Base-by-base conservation (phyloP, 2,329 filamentous ascomycete genomes). In the Aspergillus latus region DNA sequence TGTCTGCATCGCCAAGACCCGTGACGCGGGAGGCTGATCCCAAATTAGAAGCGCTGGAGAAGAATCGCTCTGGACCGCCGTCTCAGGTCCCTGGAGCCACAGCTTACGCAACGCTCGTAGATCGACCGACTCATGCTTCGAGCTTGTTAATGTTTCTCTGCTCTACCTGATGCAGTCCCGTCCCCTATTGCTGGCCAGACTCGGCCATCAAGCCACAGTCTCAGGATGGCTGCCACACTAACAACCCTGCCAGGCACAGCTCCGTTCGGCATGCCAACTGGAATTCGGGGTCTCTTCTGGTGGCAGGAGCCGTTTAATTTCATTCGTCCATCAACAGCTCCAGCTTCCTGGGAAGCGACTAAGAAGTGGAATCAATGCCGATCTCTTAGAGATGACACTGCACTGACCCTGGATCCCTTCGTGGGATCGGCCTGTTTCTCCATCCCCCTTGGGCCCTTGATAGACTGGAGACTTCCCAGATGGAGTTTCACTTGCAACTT, bases 41-140 rank as follows among this genome's bases (percentile, higher is more conserved):
- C 48, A 59, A 64, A 64, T 64, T 37, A 64, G 61, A 43, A 62
- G 32, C 42, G 29, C 26, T 47, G 44, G 44, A 47, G 30, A 30
- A 29, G 15, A 30, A 10, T 47, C 47, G 47, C 47, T 49, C 47
- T 47, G 44, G 44, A 34, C 44, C 44, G 44, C 44, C 9, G 36
- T 51, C 53, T 53, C 29, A 55, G 54, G 54, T 52, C 28, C 32
- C 9, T 56, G 58, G 59, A 59, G 21, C 62, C 61, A 63, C 62
- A 49, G 61, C 52, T 64, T 64, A 64, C 62, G 61, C 62, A 64
- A 64, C 56, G 55, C 32, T 40, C 34, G 48, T 49, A 40, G 52
- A 59, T 61, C 56, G 50, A 49, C 48, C 21, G 21, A 21, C 21
- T 54, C 49, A 54, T 56, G 37, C 9, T 4, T 32, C 16, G 40